Percentiles rank a stretch among this genome's conserved stretches.
These are phyloP conservation scores for Fusarium algeriense DNA, from an alignment of 2,329 filamentous ascomycete species.

Conservation along the genomic window DNA sequence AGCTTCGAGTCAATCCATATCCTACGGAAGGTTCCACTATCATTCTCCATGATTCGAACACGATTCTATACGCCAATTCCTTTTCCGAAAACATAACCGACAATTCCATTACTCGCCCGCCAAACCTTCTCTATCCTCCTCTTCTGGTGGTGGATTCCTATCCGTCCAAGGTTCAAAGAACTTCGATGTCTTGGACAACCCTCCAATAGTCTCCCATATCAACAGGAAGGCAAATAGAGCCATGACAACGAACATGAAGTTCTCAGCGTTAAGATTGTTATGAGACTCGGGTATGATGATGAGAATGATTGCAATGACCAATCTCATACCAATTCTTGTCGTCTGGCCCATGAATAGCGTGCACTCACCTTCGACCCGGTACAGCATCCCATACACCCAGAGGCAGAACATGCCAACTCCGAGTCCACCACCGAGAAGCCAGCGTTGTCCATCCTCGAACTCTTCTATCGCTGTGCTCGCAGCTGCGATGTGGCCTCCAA, in stretches of 20 bases:
- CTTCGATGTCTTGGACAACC: conserved; percentile 47
- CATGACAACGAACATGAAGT: conserved; percentile 58
- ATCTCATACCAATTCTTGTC: conserved; percentile 53
- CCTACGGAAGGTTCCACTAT: not conserved
- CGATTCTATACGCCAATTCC: not conserved
- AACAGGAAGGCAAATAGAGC: conserved; percentile 56
- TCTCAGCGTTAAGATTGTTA: conserved; percentile 47
- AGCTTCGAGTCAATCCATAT: conserved; percentile 1
- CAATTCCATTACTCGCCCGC: conserved; percentile 3
- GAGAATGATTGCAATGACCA: conserved; percentile 49
- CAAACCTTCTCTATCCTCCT: conserved; percentile 36
- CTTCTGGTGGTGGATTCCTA: conserved; percentile 46
- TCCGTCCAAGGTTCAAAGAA: conserved; percentile 53
- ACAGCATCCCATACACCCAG: conserved; percentile 57
- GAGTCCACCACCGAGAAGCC: conserved; percentile 61
- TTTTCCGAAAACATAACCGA: not conserved
- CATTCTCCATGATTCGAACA: not conserved
- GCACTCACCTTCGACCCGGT: conserved; percentile 54
- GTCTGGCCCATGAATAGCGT: conserved; percentile 51
- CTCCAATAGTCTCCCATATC: conserved; percentile 59
- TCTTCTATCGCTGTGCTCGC: conserved; percentile 54
- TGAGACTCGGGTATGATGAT: conserved; percentile 54
- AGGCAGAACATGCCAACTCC: conserved; percentile 60
- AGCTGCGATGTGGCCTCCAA: conserved; percentile 61
- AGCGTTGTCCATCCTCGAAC: conserved; percentile 58